A percentile compares a stretch with the other conserved stretches of the same genome.
These are phyloP conservation scores for Zoysia pacifica DNA, from an alignment of 176 grass and related monocot genomes.

Conservation along the genomic window DNA sequence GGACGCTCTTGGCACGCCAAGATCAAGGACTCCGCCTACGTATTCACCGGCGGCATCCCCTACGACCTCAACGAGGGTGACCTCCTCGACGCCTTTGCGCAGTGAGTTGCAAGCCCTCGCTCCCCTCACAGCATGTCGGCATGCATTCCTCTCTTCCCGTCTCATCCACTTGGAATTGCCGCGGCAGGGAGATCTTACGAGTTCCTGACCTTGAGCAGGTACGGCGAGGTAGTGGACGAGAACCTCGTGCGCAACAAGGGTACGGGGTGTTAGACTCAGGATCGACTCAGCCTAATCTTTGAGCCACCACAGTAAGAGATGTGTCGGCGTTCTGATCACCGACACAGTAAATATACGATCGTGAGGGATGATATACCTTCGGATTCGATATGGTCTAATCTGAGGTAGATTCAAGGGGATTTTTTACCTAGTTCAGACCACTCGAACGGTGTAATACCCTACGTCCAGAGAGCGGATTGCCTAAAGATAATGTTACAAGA, in stretches of 20 bases:
- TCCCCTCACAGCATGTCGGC: background rate
- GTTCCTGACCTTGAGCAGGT: slow-evolving; percentile 40
- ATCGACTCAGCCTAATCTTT: no score
- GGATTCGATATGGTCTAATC: no score
- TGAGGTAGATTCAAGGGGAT: no score
- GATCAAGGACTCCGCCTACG: slow-evolving; percentile 87
- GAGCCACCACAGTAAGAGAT: no score
- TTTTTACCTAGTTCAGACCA: no score
- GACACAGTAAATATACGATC: no score
- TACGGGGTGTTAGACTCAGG: slow-evolving; percentile 38
- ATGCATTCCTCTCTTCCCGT: background rate
- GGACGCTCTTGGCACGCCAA: slow-evolving; percentile 85
- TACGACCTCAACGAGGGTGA: slow-evolving; percentile 91
- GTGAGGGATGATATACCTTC: no score
- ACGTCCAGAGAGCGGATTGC: no score
- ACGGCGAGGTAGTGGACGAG: slow-evolving; percentile 86
- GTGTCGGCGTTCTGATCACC: no score
- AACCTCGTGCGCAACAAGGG: slow-evolving; percentile 93
- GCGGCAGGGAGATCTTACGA: slow-evolving; percentile 6
- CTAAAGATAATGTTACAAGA: no score
- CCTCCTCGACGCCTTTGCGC: slow-evolving; percentile 73
- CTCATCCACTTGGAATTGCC: background rate
- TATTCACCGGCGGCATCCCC: slow-evolving; percentile 80
- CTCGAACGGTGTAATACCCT: no score
- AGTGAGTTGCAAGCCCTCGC: slow-evolving; percentile 33